These are phyloP conservation scores for Gynostemma pentaphyllum DNA, from an alignment of 306 rosid genomes.

Conservation along the genomic window DNA sequence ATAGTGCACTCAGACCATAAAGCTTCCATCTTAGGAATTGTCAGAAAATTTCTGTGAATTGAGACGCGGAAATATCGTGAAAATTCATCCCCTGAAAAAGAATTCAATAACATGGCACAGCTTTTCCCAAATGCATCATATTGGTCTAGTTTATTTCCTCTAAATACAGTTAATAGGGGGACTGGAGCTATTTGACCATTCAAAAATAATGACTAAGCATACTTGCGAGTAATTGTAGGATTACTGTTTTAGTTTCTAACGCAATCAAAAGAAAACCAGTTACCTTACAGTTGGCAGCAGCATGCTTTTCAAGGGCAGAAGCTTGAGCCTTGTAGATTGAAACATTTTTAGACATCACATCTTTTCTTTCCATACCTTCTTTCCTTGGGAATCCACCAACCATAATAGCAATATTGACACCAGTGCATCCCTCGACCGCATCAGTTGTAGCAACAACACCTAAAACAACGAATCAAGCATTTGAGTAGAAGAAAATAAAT, in stretches of 20 bases:
- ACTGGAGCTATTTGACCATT: neutral
- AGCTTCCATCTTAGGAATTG: too few relatives aligned
- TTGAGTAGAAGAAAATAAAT: neutral
- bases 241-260: too few relatives aligned
- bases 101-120: too few relatives aligned
- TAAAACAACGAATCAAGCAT: slow-evolving; percentile 17
- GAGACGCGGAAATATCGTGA: too few relatives aligned
- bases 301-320: slow-evolving; percentile 87
- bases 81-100: too few relatives aligned
- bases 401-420: slow-evolving; percentile 82
- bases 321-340: slow-evolving; percentile 95
- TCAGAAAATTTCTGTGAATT: too few relatives aligned
- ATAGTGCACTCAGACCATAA: too few relatives aligned
- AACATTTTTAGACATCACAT: slow-evolving; percentile 90
- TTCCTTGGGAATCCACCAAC: slow-evolving; percentile 99
- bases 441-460: slow-evolving; percentile 99
- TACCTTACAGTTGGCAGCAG: slow-evolving; percentile 95
- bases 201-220: neutral
- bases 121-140: too few relatives aligned
- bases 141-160: too few relatives aligned
- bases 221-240: neutral
- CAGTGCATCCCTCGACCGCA: slow-evolving; percentile 91
- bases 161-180: too few relatives aligned
- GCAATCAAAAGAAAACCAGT: neutral
- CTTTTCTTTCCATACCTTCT: slow-evolving; percentile 98